phyloP scores from a whole-genome alignment of 345 rosid genomes.

The Tarenaya hassleriana region DNA sequence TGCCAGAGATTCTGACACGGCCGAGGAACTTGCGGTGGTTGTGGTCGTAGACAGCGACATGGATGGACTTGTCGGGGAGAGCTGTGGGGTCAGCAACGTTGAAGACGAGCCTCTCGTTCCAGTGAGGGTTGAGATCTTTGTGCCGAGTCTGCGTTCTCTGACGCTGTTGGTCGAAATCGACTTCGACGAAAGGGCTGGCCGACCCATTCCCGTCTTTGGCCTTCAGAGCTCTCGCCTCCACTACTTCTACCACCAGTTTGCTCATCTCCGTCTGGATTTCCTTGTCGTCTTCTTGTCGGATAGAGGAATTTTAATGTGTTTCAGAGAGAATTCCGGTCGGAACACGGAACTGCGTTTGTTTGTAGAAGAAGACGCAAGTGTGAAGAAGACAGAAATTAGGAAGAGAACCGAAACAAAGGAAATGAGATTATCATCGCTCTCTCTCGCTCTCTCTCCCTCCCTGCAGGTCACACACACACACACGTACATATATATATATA shows the following conservation, averaged over 20 bases:
- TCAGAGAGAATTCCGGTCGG: constrained; percentile 11
- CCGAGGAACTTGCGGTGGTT: constrained; percentile 60
- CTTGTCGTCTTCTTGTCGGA: neutral
- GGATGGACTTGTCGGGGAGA: constrained; percentile 42
- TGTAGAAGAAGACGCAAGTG: too few species aligned
- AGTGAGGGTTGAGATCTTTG: constrained; percentile 62
- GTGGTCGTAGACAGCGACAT: constrained; percentile 54
- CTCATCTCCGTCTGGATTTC: constrained; percentile 31
- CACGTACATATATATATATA: too few species aligned
- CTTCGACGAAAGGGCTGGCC: constrained; percentile 65
- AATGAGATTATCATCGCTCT: neutral
- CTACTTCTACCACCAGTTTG: constrained; percentile 64
- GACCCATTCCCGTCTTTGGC: constrained; percentile 85
- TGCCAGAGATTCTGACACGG: constrained; percentile 67
- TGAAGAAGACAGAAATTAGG: neutral
- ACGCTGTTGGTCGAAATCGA: constrained; percentile 47
- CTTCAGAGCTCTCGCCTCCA: constrained; percentile 69
- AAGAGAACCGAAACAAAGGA: constrained; percentile 13
- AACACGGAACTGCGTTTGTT: neutral
- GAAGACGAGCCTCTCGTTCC: constrained; percentile 71
- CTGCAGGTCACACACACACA: too few species aligned
- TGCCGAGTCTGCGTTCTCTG: constrained; percentile 58
- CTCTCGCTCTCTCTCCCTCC: neutral
- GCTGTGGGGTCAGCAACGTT: constrained; percentile 33
- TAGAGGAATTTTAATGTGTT: neutral